phyloP scores from a whole-genome alignment of 306 rosid species.

The Dryas alaskensis region DNA sequence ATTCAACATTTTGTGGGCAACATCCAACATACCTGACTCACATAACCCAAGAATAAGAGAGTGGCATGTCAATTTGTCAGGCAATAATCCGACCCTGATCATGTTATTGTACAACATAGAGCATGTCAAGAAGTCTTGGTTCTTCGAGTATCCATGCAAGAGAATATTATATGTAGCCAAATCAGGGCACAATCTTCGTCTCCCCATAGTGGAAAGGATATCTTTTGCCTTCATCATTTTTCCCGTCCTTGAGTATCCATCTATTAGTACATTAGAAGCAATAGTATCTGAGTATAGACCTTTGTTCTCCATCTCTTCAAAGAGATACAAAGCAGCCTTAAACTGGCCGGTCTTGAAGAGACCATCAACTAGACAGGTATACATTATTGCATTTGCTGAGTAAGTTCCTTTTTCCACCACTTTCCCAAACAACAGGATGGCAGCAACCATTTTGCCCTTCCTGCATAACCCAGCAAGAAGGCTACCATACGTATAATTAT shows the following conservation, averaged over 20 bases:
- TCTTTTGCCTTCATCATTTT: slow-evolving; percentile 37
- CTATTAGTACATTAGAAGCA: slow-evolving; percentile 49
- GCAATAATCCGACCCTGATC: slow-evolving; percentile 39
- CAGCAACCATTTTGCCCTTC: slow-evolving; percentile 57
- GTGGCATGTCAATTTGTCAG: slow-evolving; percentile 60
- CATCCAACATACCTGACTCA: slow-evolving; percentile 48
- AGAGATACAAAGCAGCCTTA: slow-evolving; percentile 54
- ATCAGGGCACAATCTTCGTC: slow-evolving; percentile 41
- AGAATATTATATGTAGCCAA: slow-evolving; percentile 67
- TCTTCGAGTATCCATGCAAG: slow-evolving; percentile 66
- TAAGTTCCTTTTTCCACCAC: slow-evolving; percentile 45
- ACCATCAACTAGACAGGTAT: slow-evolving; percentile 58
- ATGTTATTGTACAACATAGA: slow-evolving; percentile 41
- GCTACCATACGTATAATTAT: slow-evolving; percentile 51
- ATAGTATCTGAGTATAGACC: slow-evolving; percentile 55
- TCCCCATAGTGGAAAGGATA: slow-evolving; percentile 52
- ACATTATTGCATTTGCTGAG: slow-evolving; percentile 43
- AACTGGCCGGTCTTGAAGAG: slow-evolving; percentile 68
- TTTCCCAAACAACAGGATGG: slow-evolving; percentile 49
- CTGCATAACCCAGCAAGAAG: slow-evolving; percentile 60
- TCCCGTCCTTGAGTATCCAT: slow-evolving; percentile 66
- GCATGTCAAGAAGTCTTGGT: slow-evolving; percentile 38
- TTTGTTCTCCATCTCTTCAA: slow-evolving; percentile 60
- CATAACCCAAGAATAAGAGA: slow-evolving; percentile 64
- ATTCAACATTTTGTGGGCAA: slow-evolving; percentile 61